Percentiles rank a stretch among this genome's conserved stretches.
These are phyloP conservation scores for Trichoderma hamatum DNA, from an alignment of 2,329 filamentous ascomycete genomes.

Conservation along the genomic window DNA sequence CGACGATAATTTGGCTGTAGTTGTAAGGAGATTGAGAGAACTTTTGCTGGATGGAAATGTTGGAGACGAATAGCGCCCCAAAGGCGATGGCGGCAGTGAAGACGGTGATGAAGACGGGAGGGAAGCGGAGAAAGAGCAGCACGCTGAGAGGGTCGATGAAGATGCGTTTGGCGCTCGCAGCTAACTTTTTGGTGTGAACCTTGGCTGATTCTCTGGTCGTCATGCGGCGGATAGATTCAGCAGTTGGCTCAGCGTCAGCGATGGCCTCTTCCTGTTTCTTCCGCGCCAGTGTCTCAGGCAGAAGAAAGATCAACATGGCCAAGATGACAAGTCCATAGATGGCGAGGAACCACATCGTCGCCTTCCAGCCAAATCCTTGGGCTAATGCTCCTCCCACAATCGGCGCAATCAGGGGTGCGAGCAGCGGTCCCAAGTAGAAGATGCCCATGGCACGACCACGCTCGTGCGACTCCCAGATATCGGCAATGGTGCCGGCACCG, in stretches of 20 bases:
- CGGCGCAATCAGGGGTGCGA: conserved; percentile 74
- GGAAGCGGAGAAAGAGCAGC: conserved; percentile 72
- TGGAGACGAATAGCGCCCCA: conserved; percentile 73
- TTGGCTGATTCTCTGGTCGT: conserved; percentile 66
- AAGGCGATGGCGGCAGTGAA: conserved; percentile 76
- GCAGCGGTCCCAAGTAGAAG: conserved; percentile 79
- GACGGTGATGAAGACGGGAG: conserved; percentile 73
- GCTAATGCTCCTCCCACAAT: conserved; percentile 77
- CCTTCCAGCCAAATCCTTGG: conserved; percentile 71
- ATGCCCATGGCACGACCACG: conserved; percentile 79
- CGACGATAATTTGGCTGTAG: conserved; percentile 69
- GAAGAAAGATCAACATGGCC: conserved; percentile 59
- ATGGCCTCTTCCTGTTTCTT: conserved; percentile 33
- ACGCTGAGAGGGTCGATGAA: conserved; percentile 74
- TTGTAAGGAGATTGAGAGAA: conserved; percentile 70
- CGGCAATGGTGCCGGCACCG: conserved; percentile 80
- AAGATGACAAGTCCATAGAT: conserved; percentile 67
- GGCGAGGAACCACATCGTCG: conserved; percentile 76
- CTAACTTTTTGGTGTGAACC: conserved; percentile 56
- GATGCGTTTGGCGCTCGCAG: conserved; percentile 58
- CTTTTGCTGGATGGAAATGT: conserved; percentile 73
- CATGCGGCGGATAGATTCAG: conserved; percentile 47
- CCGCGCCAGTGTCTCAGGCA: conserved; percentile 66
- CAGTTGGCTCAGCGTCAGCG: not conserved
- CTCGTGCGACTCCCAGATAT: conserved; percentile 75